Percentiles rank a stretch among this genome's conserved stretches.
phyloP scores from a whole-genome alignment of 768 basidiomycete species.

The Boletus edulis region DNA sequence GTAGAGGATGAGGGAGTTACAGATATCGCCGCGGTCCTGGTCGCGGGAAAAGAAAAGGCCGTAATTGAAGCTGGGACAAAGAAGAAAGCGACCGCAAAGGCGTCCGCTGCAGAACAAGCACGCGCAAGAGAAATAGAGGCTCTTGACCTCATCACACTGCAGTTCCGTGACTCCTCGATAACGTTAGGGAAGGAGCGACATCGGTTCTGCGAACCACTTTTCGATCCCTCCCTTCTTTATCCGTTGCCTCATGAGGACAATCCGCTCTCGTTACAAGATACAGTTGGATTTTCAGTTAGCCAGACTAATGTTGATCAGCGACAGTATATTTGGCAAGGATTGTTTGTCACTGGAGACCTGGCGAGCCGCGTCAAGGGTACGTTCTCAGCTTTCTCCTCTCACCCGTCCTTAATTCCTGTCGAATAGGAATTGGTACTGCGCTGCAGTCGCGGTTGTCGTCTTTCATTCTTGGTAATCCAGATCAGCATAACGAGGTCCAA shows the following conservation, averaged over 20 bases:
- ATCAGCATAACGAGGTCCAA: constrained; percentile 70
- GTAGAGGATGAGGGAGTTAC: constrained; percentile 82
- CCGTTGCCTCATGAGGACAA: constrained; percentile 27
- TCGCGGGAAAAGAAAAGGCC: constrained; percentile 88
- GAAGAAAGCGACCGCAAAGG: constrained; percentile 68
- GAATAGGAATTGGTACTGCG: constrained; percentile 59
- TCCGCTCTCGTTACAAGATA: constrained; percentile 58
- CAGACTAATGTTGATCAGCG: constrained; percentile 64
- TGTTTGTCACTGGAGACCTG: constrained; percentile 80
- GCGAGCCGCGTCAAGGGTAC: constrained; percentile 70
- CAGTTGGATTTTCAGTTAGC: constrained; percentile 60
- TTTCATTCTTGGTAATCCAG: constrained; percentile 57
- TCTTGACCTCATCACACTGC: constrained; percentile 73
- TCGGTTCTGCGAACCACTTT: constrained; percentile 88
- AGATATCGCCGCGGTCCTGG: constrained; percentile 86
- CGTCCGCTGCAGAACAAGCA: constrained; percentile 75
- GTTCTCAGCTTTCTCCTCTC: constrained; percentile 3
- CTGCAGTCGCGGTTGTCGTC: constrained; percentile 69
- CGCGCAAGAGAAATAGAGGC: constrained; percentile 82
- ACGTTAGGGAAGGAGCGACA: constrained; percentile 87
- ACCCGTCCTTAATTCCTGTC: background rate
- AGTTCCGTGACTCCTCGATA: constrained; percentile 68
- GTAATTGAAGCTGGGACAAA: constrained; percentile 85
- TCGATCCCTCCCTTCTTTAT: constrained; percentile 62
- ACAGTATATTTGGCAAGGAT: constrained; percentile 71